Conservation (phyloP, 108 stramenopile genomes). For the Nitzschia inconspicua region DNA sequence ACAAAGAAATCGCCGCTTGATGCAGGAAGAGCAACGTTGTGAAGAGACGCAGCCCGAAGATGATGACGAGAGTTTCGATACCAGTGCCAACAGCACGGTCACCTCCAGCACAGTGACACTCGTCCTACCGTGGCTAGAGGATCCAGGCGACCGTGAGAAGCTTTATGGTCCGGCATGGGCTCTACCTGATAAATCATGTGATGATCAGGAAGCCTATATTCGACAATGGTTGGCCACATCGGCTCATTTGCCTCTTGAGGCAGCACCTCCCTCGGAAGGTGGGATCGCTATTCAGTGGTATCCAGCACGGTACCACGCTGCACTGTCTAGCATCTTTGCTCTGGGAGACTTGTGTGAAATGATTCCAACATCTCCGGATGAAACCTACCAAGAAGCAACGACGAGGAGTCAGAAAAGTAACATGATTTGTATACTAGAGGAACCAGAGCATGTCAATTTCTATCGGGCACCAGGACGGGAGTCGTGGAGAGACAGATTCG, state of each 20-base stretch:
- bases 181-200: slow-evolving; percentile 8
- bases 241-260: slow-evolving; percentile 57
- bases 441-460: slow-evolving; percentile 89
- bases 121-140: slow-evolving; percentile 70
- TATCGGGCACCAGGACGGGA: slow-evolving; percentile 60
- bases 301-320: slow-evolving; percentile 47
- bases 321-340: slow-evolving; percentile 61
- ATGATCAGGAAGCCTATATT: slow-evolving; percentile 68
- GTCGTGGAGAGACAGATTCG: slow-evolving; percentile 79
- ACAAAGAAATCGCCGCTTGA: slow-evolving; percentile 40
- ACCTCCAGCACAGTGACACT: slow-evolving; percentile 46
- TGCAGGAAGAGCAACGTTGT: background rate
- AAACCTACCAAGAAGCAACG: background rate
- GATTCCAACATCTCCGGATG: slow-evolving; percentile 1
- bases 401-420: background rate
- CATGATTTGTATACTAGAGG: slow-evolving; percentile 72
- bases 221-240: slow-evolving; percentile 58
- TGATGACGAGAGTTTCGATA: no score
- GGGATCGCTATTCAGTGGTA: slow-evolving; percentile 52
- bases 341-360: slow-evolving; percentile 61
- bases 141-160: slow-evolving; percentile 34
- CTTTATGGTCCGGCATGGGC: slow-evolving; percentile 47
- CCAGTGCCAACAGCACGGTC: slow-evolving; percentile 15
- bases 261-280: slow-evolving; percentile 20
- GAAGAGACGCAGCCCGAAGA: slow-evolving; percentile 45